Base-by-base conservation (phyloP, 192 early-diverging fungal genomes). In the Funneliformis mosseae region DNA sequence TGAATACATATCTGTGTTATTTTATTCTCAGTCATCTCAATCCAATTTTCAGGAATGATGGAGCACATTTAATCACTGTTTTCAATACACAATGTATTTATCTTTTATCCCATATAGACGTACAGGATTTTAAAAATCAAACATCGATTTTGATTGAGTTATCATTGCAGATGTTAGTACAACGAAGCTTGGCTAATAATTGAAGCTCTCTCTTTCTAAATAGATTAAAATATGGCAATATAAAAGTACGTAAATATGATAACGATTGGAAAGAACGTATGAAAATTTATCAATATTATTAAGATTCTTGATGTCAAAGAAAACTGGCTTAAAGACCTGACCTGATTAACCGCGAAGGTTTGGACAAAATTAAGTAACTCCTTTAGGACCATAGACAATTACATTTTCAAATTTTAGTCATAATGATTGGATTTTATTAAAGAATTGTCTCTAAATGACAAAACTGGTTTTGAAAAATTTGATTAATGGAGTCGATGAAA, bases 401-500 rank as follows among this genome's bases (percentile, higher is more conserved):
- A 43, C 18, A 42, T 70, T 14, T 5, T 8, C 14, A 8, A 21
- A 46, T n/a, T 8, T 48, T 8, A 48, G 11, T 9, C 11, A 33
- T 73, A 27, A 45, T 16, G 27, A 25, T 28, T 73, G 71, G 71
- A 11, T 16, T 23, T 73, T 9, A 73, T 73, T 48, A 48, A 73
- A 42, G 43, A 21, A 73, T 23, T 73, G 28, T 73, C 71, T 23
- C 25, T 73, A 23, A 21, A 18, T 28, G 8, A 2, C 27, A 62
- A 48, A 27, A 45, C 71, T 38, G 64, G 67, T n/a, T 16, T 39
- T 81, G 23, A 68, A 69, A 60, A 81, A 81, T 76, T 38, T 76
- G n/a, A 81, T 81, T 77, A 81, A 81, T 62, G 75, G 64, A 5
- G 75, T 77, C 16, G 81, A 81, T 46, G 81, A 81, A 1, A 16